Base-by-base conservation (phyloP, 2,329 filamentous ascomycete species). In the Cladosporium sp. region DNA sequence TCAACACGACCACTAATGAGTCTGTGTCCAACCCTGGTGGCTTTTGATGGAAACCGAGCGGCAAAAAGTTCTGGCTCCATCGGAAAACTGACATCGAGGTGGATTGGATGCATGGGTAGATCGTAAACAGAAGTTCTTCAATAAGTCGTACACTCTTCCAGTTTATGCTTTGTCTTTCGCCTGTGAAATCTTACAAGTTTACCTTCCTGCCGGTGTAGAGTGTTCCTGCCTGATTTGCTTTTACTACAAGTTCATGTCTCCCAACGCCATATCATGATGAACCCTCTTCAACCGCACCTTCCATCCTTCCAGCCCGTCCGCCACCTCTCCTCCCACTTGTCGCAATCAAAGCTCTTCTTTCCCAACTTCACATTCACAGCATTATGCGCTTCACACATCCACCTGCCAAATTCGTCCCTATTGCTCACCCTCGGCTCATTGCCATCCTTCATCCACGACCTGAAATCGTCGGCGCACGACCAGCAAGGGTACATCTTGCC, bases 381-480 rank as follows among this genome's bases (percentile, higher is more conserved):
- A 79, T 96, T 96, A 78, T 96, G 92, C 68, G 92, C 92, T 74
- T 91, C 88, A 75, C 92, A 96, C 78, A 95, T 85, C 92, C 92
- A 96, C 67, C 82, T 83, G 28, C 91, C 92, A 78, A 95, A 92
- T 72, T 92, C 90, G 66, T 88, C 86, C 65, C 86, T 77, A 57
- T 80, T 83, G 66, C 81, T 82, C 21, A 89, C 80, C 65, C 81
- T 75, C 47, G 94, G 88, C 75, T 87, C 86, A 70, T 93, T 90
- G 2, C 82, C 82, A 69, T 85, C 85, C 68, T 83, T 84, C 82
- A 98, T 89, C 85, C 94, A 98, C 0, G 77, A 78, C 77, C 90
- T 90, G 78, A 99, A 97, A 76, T 98, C 94, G 68, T 94, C 90
- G 38, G 93, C 95, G 79, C 95, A 99, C 3, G 91, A 87, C 92